Conservation (phyloP, 305 asterid species). For the Fraxinus angustifolia region DNA sequence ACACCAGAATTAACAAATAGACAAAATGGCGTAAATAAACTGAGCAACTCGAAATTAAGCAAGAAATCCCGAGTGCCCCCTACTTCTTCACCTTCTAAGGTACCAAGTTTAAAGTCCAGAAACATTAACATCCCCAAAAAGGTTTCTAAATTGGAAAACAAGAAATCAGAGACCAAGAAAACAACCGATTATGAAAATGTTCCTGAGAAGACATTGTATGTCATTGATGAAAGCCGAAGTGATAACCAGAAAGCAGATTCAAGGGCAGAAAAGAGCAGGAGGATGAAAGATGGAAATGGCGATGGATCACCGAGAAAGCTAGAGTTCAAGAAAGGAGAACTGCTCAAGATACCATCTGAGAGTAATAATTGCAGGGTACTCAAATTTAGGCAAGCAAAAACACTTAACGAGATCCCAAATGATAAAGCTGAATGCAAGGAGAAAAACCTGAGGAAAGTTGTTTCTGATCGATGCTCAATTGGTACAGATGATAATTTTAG, state of each 20-base stretch:
- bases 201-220: conserved; percentile 41
- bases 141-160: conserved; percentile 11
- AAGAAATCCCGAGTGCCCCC: background rate
- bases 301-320: conserved; percentile 18
- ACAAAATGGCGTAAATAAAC: conserved; percentile 12
- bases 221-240: conserved; percentile 16
- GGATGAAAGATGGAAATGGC: background rate
- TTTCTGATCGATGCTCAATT: conserved; percentile 10
- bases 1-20: conserved; percentile 18
- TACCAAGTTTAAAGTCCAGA: background rate
- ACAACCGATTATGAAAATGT: conserved; percentile 20
- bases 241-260: conserved; percentile 13
- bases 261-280: background rate
- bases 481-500: background rate
- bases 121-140: conserved; percentile 17
- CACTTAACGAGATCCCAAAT: conserved; percentile 3
- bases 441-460: conserved; percentile 21
- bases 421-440: background rate
- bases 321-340: conserved; percentile 26
- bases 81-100: conserved; percentile 15
- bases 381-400: conserved; percentile 17
- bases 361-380: conserved; percentile 4
- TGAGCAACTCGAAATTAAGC: conserved; percentile 5
- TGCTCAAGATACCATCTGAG: conserved; percentile 18
- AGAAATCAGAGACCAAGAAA: conserved; percentile 18